Evolutionary conservation across 495 filamentous ascomycete species (phyloP).

Genomic region (Penicillium angulare): DNA sequence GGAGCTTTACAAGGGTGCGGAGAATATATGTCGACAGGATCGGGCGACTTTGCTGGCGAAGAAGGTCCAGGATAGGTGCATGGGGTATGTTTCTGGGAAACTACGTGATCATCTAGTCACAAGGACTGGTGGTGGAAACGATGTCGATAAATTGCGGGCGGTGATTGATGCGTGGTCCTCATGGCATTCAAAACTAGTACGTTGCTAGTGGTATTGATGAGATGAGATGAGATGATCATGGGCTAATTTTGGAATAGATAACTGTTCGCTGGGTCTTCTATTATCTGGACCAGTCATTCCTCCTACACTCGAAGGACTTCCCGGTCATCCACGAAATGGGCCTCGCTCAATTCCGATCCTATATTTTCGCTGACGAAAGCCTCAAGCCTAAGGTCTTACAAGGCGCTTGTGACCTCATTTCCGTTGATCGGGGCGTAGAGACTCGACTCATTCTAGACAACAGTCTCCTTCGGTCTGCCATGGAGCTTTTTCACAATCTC

Average conservation of each 20-base stretch:
- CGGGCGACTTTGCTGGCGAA: constrained; percentile 63
- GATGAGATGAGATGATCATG: neutral
- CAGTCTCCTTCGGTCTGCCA: constrained; percentile 62
- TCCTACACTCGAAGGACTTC: constrained; percentile 61
- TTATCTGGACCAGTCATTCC: constrained; percentile 86
- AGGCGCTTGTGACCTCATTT: constrained; percentile 74
- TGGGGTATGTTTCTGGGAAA: constrained; percentile 55
- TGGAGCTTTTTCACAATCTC: constrained; percentile 78
- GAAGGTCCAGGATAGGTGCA: constrained; percentile 60
- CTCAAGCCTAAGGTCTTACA: constrained; percentile 57
- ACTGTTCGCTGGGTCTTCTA: constrained; percentile 84
- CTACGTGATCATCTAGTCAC: constrained; percentile 53
- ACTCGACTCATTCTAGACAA: constrained; percentile 39
- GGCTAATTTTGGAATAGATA: constrained; percentile 46
- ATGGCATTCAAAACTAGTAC: constrained; percentile 77
- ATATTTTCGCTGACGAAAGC: constrained; percentile 53
- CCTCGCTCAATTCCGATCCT: constrained; percentile 54
- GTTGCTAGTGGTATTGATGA: constrained; percentile 9
- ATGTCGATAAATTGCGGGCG: constrained; percentile 60
- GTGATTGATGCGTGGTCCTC: constrained; percentile 70
- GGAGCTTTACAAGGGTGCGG: constrained; percentile 82
- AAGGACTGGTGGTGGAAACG: constrained; percentile 47
- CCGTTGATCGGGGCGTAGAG: constrained; percentile 62
- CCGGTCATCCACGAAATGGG: constrained; percentile 59
- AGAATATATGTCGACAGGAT: constrained; percentile 81